Conservation (phyloP, 1,284 basidiomycete genomes). For the Cutaneotrichosporon curvatum region DNA sequence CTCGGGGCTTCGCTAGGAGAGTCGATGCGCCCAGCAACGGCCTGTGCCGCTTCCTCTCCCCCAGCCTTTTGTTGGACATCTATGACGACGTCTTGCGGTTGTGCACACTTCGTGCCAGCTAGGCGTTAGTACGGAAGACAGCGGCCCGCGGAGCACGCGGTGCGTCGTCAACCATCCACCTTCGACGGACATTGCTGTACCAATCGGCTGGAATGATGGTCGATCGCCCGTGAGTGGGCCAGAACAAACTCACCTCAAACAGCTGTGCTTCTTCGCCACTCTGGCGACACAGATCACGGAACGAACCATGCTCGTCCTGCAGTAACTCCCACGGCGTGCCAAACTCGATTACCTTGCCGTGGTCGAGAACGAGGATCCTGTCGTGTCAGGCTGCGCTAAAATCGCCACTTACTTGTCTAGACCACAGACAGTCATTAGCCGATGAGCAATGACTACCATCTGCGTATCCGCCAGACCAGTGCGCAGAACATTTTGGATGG, state of each 20-base stretch:
- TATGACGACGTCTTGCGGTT: conserved; percentile 5
- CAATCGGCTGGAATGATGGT: no score
- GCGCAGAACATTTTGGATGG: conserved; percentile 47
- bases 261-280: conserved; percentile 45
- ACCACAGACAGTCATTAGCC: conserved; percentile 49
- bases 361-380: conserved; percentile 50
- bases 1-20: no score
- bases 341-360: conserved; percentile 49
- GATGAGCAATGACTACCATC: conserved; percentile 49
- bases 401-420: conserved; percentile 41
- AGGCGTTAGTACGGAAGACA: background rate
- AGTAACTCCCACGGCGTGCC: conserved; percentile 49
- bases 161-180: no score
- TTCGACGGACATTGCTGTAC: no score
- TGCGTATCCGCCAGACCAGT: conserved; percentile 44
- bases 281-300: conserved; percentile 45
- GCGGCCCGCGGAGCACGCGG: no score
- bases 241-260: conserved; percentile 38
- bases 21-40: no score
- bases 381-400: conserved; percentile 3
- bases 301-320: conserved; percentile 39
- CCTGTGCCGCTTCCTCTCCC: no score
- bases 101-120: conserved; percentile 22
- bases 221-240: no score
- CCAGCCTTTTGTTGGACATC: no score